phyloP scores from a whole-genome alignment of 768 basidiomycete species.

The Dentipellis sp. region DNA sequence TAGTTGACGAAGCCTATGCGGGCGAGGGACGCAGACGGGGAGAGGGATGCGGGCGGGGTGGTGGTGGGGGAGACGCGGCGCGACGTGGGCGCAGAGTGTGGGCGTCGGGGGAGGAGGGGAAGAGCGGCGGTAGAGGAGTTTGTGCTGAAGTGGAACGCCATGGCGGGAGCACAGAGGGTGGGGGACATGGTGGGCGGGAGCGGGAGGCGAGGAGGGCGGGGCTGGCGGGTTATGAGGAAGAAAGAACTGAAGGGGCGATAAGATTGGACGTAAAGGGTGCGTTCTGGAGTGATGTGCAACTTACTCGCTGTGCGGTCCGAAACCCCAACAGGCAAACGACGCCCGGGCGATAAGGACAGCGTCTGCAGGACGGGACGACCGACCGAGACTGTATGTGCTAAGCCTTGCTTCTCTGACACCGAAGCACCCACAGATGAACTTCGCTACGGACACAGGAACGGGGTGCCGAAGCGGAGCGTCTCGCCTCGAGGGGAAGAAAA shows the following conservation, averaged over 20 bases:
- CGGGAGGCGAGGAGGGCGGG: background rate
- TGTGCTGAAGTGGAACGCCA: slow-evolving; percentile 21
- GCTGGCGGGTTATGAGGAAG: background rate
- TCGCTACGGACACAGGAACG: too few relatives aligned
- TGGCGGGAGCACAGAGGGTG: slow-evolving; percentile 6
- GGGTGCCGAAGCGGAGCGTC: too few relatives aligned
- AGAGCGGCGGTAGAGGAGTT: slow-evolving; percentile 53
- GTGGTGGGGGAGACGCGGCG: slow-evolving; percentile 10
- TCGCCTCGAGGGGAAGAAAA: too few relatives aligned
- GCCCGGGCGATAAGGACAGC: too few relatives aligned
- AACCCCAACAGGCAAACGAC: too few relatives aligned
- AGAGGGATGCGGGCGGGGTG: slow-evolving; percentile 3
- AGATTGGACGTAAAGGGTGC: too few relatives aligned
- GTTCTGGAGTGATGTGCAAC: too few relatives aligned
- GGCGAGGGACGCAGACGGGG: slow-evolving; percentile 2
- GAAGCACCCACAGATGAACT: too few relatives aligned
- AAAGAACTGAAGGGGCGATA: background rate
- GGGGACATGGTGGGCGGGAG: slow-evolving; percentile 7
- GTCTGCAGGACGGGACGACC: too few relatives aligned
- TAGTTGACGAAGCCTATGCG: background rate
- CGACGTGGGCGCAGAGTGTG: slow-evolving; percentile 19
- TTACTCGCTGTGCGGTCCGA: too few relatives aligned
- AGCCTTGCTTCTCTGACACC: too few relatives aligned
- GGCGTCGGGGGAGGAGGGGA: slow-evolving; percentile 54
- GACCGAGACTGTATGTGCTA: too few relatives aligned